phyloP scores from a whole-genome alignment of 495 filamentous ascomycete genomes.

The Neurospora terricola region DNA sequence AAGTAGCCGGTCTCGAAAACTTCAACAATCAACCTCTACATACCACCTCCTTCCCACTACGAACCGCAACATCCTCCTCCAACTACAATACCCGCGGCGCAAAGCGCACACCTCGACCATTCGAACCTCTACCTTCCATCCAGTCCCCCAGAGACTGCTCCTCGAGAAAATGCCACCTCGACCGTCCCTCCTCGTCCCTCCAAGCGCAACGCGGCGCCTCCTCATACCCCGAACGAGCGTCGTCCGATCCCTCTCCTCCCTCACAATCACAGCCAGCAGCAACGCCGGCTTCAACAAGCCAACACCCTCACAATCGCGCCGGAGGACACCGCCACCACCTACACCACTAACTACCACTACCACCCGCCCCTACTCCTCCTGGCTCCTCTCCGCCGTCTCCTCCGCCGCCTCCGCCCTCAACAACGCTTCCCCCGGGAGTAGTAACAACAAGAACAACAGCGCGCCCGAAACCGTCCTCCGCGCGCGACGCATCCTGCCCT shows the following conservation, averaged over 20 bases:
- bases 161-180: background rate
- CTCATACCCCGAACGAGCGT: background rate
- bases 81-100: background rate
- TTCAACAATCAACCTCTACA: background rate
- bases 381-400: background rate
- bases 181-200: background rate
- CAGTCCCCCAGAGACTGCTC: background rate
- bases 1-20: background rate
- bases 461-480: slow-evolving; percentile 37
- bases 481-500: slow-evolving; percentile 71
- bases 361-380: background rate
- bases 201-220: background rate
- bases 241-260: background rate
- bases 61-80: background rate
- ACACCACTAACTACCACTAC: background rate
- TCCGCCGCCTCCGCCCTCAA: background rate
- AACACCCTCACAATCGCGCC: background rate
- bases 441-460: background rate
- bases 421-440: background rate
- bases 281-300: background rate
- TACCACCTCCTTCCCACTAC: background rate
- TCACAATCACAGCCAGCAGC: slow-evolving; percentile 5
- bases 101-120: background rate
- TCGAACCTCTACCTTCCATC: background rate
- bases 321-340: background rate